phyloP scores from a whole-genome alignment of 257 asterid species.

The Primulina tabacum region DNA sequence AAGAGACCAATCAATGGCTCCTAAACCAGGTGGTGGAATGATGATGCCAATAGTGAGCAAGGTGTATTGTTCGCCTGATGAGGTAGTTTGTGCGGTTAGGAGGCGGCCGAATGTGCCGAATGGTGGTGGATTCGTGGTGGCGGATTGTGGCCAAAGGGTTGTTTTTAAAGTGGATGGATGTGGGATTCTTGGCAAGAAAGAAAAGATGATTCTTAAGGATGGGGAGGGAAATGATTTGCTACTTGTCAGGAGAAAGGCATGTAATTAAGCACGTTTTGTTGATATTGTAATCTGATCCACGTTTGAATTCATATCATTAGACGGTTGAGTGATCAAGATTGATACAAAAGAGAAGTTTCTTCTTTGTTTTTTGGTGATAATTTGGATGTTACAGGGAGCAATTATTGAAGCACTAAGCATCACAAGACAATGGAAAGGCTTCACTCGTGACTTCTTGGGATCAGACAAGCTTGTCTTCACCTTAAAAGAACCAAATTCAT shows the following conservation, averaged over 20 bases:
- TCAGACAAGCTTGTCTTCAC: slow-evolving; percentile 58
- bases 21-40: slow-evolving; percentile 15
- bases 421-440: slow-evolving; percentile 67
- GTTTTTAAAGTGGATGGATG: slow-evolving; percentile 75
- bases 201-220: slow-evolving; percentile 55
- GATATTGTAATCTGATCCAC: neutral
- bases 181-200: slow-evolving; percentile 68
- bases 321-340: neutral
- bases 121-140: slow-evolving; percentile 84
- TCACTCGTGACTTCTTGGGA: slow-evolving; percentile 42
- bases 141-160: slow-evolving; percentile 41
- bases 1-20: slow-evolving; percentile 25
- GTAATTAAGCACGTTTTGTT: neutral
- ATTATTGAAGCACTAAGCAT: slow-evolving; percentile 71
- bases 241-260: slow-evolving; percentile 67
- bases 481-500: slow-evolving; percentile 59
- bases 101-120: slow-evolving; percentile 70
- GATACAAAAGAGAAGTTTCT: too few species aligned
- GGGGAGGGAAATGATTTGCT: slow-evolving; percentile 56
- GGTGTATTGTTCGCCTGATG: slow-evolving; percentile 57
- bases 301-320: neutral
- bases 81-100: slow-evolving; percentile 56
- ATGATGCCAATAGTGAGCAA: slow-evolving; percentile 62
- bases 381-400: slow-evolving; percentile 37
- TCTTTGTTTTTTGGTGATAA: too few species aligned